Evolutionary conservation across 1,284 basidiomycete genomes (phyloP).

Genomic region (Phylloporus sp.): DNA sequence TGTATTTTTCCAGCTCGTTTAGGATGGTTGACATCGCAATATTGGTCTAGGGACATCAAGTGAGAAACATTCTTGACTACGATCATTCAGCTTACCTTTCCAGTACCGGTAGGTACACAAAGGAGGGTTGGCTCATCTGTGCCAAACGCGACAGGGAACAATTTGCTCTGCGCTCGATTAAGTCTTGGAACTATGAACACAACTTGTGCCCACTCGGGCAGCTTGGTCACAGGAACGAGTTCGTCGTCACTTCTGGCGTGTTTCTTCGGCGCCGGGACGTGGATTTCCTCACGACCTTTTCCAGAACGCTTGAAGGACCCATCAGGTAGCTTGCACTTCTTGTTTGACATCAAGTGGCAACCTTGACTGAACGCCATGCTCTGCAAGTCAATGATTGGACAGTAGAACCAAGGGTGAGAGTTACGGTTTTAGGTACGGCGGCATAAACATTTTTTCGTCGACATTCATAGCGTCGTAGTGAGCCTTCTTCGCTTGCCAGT

Average conservation of each 20-base stretch:
- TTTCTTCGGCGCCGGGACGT: slow-evolving; percentile 93
- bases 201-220: slow-evolving; percentile 89
- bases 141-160: slow-evolving; percentile 93
- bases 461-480: slow-evolving; percentile 80
- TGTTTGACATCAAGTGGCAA: slow-evolving; percentile 97
- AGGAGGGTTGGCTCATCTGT: slow-evolving; percentile 94
- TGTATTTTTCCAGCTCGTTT: slow-evolving; percentile 86
- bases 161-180: slow-evolving; percentile 93
- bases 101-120: slow-evolving; percentile 98
- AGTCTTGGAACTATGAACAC: slow-evolving; percentile 88
- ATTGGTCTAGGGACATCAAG: slow-evolving; percentile 75
- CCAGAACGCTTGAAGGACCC: slow-evolving; percentile 97
- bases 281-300: slow-evolving; percentile 98
- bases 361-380: slow-evolving; percentile 96
- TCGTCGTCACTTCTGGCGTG: slow-evolving; percentile 75
- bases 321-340: slow-evolving; percentile 96
- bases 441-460: slow-evolving; percentile 59
- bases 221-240: slow-evolving; percentile 74
- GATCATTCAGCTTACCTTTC: slow-evolving; percentile 78
- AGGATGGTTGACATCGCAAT: slow-evolving; percentile 96
- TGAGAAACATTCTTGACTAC: slow-evolving; percentile 16
- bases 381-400: slow-evolving; percentile 95
- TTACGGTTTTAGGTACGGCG: slow-evolving; percentile 84
- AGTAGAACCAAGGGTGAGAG: slow-evolving; percentile 87
- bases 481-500: slow-evolving; percentile 65